Evolutionary conservation across 768 basidiomycete species (phyloP).

Genomic region (Pleurotus tuber-regium): DNA sequence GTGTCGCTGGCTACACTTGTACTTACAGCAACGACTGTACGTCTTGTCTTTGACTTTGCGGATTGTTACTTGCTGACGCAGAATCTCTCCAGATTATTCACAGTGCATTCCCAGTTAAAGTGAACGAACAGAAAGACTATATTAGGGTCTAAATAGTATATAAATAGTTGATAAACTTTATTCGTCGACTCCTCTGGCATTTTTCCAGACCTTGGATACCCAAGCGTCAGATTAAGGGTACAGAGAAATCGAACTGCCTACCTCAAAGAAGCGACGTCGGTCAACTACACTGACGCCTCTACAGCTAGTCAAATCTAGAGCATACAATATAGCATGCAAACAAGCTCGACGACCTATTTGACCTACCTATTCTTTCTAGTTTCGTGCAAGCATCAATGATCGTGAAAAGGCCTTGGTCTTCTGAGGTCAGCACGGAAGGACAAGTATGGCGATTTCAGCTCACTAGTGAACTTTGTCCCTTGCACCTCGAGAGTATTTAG

Average conservation of each 20-base stretch:
- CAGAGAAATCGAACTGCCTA: slow-evolving; percentile 16
- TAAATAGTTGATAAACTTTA: neutral
- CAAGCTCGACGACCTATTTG: neutral
- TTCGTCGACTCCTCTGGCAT: slow-evolving; percentile 12
- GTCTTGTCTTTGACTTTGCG: slow-evolving; percentile 14
- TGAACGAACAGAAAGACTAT: neutral
- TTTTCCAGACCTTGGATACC: slow-evolving; percentile 29
- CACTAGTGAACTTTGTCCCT: slow-evolving; percentile 61
- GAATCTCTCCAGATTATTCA: slow-evolving; percentile 34
- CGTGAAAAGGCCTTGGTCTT: slow-evolving; percentile 52
- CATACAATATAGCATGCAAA: neutral
- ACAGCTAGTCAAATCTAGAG: slow-evolving; percentile 63
- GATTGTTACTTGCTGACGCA: neutral
- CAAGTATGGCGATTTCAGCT: slow-evolving; percentile 19
- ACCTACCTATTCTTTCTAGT: slow-evolving; percentile 31
- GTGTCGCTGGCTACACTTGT: slow-evolving; percentile 36
- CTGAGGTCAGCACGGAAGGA: neutral
- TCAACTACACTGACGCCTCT: slow-evolving; percentile 58
- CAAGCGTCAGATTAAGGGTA: neutral
- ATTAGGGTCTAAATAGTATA: neutral
- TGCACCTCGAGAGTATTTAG: slow-evolving; percentile 51
- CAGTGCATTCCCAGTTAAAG: slow-evolving; percentile 38
- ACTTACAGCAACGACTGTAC: slow-evolving; percentile 36
- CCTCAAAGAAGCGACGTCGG: slow-evolving; percentile 68
- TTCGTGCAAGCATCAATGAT: slow-evolving; percentile 57